phyloP scores from a whole-genome alignment of 768 basidiomycete species.

The Bullera alba region DNA sequence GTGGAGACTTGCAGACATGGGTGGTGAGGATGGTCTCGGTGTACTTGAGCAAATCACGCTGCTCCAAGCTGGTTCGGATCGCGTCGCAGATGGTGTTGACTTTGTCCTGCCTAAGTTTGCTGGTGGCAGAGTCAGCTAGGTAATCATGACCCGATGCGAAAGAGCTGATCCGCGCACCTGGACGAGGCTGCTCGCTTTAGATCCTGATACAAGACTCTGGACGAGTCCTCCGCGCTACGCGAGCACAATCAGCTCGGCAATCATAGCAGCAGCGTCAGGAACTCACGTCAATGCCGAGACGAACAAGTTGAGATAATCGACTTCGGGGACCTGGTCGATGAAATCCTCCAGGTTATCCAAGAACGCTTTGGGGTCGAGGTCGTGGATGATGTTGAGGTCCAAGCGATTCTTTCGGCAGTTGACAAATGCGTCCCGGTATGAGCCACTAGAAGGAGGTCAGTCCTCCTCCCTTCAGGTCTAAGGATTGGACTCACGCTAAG shows the following conservation, averaged over 20 bases:
- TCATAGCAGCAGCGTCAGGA: slow-evolving; percentile 18
- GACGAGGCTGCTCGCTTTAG: slow-evolving; percentile 4
- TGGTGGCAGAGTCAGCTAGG: not conserved
- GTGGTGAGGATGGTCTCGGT: slow-evolving; percentile 88
- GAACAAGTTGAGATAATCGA: slow-evolving; percentile 89
- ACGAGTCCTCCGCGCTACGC: not conserved
- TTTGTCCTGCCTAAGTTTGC: slow-evolving; percentile 27
- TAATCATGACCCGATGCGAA: not conserved
- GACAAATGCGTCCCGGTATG: slow-evolving; percentile 79
- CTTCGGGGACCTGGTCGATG: slow-evolving; percentile 76
- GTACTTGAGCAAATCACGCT: slow-evolving; percentile 63
- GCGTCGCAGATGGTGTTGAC: slow-evolving; percentile 69
- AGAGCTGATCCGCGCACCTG: not conserved
- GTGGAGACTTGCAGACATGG: slow-evolving; percentile 82
- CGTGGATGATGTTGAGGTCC: slow-evolving; percentile 80
- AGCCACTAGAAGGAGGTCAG: slow-evolving; percentile 51
- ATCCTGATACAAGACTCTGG: slow-evolving; percentile 34
- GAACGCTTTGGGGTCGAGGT: slow-evolving; percentile 67
- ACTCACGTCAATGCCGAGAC: slow-evolving; percentile 71
- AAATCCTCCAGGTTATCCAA: slow-evolving; percentile 59
- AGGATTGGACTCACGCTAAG: slow-evolving; percentile 54
- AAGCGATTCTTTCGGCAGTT: slow-evolving; percentile 89
- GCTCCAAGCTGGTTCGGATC: slow-evolving; percentile 65
- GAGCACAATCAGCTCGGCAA: not conserved
- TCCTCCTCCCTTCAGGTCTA: not conserved